phyloP scores from a whole-genome alignment of 306 rosid genomes.

The Cucurbita moschata region DNA sequence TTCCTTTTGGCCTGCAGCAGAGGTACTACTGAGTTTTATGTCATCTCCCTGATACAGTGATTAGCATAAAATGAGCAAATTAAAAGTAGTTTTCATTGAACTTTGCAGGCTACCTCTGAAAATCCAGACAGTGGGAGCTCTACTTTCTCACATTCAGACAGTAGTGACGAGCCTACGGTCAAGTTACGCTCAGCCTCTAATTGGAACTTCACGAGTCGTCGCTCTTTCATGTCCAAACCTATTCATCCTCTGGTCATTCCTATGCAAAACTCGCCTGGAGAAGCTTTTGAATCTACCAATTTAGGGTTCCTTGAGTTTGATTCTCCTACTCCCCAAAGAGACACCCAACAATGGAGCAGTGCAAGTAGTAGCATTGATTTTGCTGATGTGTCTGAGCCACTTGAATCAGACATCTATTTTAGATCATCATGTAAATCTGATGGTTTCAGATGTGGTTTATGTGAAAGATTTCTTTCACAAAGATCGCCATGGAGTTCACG shows the following conservation, averaged over 20 bases:
- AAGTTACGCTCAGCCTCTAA: conserved; percentile 43
- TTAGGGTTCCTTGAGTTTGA: conserved; percentile 38
- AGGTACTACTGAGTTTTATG: conserved; percentile 39
- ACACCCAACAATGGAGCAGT: conserved; percentile 53
- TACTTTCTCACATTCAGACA: conserved; percentile 45
- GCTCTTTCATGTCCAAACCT: conserved; percentile 77
- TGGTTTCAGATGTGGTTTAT: conserved; percentile 56
- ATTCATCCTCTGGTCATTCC: conserved; percentile 58
- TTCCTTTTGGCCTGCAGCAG: conserved; percentile 40
- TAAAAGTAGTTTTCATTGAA: not conserved
- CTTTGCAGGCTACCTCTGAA: conserved; percentile 65
- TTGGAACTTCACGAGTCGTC: conserved; percentile 33
- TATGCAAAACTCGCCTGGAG: conserved; percentile 31
- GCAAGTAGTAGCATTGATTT: conserved; percentile 69
- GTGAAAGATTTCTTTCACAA: conserved; percentile 61
- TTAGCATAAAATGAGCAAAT: not conserved
- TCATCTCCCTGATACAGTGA: not conserved
- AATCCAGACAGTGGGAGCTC: conserved; percentile 41
- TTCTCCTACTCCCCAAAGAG: conserved; percentile 40
- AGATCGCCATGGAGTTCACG: conserved; percentile 84
- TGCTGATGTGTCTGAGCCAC: conserved; percentile 53
- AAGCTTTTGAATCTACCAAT: conserved; percentile 30
- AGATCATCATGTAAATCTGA: conserved; percentile 21
- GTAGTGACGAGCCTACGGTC: conserved; percentile 48
- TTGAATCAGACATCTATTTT: conserved; percentile 42